Evolutionary conservation across 1,284 basidiomycete genomes (phyloP).

Genomic region (Neolentinus lepideus): DNA sequence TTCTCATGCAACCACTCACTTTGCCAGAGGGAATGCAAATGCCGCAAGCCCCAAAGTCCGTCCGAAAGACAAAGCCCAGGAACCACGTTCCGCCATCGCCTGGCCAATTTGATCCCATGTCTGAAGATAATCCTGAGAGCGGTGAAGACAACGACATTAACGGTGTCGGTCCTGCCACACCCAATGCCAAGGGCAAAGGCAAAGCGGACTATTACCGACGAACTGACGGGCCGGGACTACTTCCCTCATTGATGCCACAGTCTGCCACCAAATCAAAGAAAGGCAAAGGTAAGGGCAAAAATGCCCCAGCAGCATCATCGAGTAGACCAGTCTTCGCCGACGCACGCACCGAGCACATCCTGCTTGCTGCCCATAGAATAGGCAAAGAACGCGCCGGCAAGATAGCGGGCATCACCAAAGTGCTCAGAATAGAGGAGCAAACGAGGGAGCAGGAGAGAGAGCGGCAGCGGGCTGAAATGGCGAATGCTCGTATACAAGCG

Average conservation of each 20-base stretch:
- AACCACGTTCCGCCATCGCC: neutral
- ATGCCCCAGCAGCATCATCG: slow-evolving; percentile 11
- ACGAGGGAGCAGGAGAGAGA: slow-evolving; percentile 20
- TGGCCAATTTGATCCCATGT: neutral
- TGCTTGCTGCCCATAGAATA: slow-evolving; percentile 50
- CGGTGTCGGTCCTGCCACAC: neutral
- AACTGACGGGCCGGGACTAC: neutral
- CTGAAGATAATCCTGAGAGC: neutral
- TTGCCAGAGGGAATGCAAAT: slow-evolving; percentile 11
- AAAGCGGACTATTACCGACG: neutral
- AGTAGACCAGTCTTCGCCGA: slow-evolving; percentile 34
- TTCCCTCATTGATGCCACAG: neutral
- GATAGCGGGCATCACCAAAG: slow-evolving; percentile 30
- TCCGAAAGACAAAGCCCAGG: slow-evolving; percentile 13
- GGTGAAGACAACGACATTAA: neutral
- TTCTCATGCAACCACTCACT: slow-evolving; percentile 41
- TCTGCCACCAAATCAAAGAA: slow-evolving; percentile 8
- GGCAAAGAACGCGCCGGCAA: slow-evolving; percentile 44
- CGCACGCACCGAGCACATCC: slow-evolving; percentile 51
- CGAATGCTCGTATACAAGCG: slow-evolving; percentile 8
- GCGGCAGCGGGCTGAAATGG: slow-evolving; percentile 15
- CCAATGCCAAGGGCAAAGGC: neutral
- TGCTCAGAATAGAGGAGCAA: slow-evolving; percentile 6
- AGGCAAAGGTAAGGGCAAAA: slow-evolving; percentile 5
- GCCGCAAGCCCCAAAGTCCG: slow-evolving; percentile 8